Percentiles rank a stretch among this genome's conserved stretches.
phyloP scores from a whole-genome alignment of 176 grass and related monocot genomes.

The Alopecurus myosuroides region DNA sequence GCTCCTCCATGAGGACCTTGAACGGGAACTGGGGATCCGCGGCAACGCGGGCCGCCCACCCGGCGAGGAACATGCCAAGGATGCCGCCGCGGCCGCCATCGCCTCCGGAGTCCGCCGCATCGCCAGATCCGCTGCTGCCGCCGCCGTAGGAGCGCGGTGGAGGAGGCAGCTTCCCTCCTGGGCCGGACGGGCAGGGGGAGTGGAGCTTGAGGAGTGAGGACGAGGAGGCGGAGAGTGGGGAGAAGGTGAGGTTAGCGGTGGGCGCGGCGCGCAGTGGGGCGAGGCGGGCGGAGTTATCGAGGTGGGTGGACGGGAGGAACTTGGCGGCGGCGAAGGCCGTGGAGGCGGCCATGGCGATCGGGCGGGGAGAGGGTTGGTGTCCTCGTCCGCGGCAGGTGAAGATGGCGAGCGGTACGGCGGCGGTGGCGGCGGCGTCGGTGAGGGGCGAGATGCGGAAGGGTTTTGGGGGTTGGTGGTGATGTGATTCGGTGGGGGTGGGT shows the following conservation, averaged over 20 bases:
- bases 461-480: conserved; percentile 27
- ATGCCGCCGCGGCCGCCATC: conserved; percentile 19
- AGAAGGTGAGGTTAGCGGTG: conserved; percentile 39
- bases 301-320: conserved; percentile 23
- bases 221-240: conserved; percentile 16
- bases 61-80: conserved; percentile 63
- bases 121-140: conserved; percentile 41
- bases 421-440: conserved; percentile 18
- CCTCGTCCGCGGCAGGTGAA: background rate
- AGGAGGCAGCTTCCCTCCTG: conserved; percentile 44
- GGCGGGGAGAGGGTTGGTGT: background rate
- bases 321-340: conserved; percentile 40
- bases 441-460: background rate
- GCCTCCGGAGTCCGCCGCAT: conserved; percentile 29
- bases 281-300: conserved; percentile 34
- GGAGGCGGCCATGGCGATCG: conserved; percentile 61
- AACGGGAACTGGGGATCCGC: conserved; percentile 83
- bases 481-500: conserved; percentile 7
- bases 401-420: background rate
- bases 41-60: conserved; percentile 73
- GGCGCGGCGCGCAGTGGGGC: conserved; percentile 13
- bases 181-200: conserved; percentile 33
- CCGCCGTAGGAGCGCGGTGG: conserved; percentile 48
- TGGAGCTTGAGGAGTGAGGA: conserved; percentile 30
- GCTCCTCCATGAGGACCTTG: conserved; percentile 94